Base-by-base conservation (phyloP, 768 basidiomycete species). In the Amanita molliuscula region DNA sequence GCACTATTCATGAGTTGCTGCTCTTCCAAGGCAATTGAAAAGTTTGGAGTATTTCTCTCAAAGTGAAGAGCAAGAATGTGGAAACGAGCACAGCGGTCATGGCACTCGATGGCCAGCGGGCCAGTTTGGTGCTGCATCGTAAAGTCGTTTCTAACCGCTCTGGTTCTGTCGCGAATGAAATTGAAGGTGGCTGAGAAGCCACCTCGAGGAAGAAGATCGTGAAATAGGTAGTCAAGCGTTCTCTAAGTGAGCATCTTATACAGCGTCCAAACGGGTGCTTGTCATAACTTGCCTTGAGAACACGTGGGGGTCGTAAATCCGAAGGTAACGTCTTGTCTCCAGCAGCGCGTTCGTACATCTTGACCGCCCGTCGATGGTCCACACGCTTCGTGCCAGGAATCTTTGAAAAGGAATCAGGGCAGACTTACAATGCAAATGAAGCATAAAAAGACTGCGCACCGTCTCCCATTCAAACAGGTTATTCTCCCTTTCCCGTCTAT, bases 151-250 rank as follows among this genome's bases (percentile, higher is more conserved):
- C 95, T 72, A 40, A 98, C 86, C 1, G 89, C 74, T 55, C 95
- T 79, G 0, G 91, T 88, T 18, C 95, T 83, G 67, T 99, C 95
- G 20, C 94, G 82, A 47, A 99, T 82, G 68, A 97, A 98, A 52
- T 75, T 78, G 63, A 82, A 82, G 0, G 88, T 73, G 25, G 76
- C 71, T 20, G 75, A 73, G 57, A 96, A 82, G 2, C 88, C 82
- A 9, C 78, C 78, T 20, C 73, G 68, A 6, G 76, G 75, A 28
- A 96, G 71, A 16, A 97, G 79, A 37, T 84, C 77, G 51, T 84
- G 83, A 61, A 98, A 93, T 25, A 99, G 79, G 63, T 99, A 97
- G 65, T 98, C 82, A 45, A 97, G 74, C 0, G 95, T 96, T 61
- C 69, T 75, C 90, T 94, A 47, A 52, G 29, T 28, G 21, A 40